Evolutionary conservation across 495 filamentous ascomycete species (phyloP).

Genomic region (Schizothecium vesticola): DNA sequence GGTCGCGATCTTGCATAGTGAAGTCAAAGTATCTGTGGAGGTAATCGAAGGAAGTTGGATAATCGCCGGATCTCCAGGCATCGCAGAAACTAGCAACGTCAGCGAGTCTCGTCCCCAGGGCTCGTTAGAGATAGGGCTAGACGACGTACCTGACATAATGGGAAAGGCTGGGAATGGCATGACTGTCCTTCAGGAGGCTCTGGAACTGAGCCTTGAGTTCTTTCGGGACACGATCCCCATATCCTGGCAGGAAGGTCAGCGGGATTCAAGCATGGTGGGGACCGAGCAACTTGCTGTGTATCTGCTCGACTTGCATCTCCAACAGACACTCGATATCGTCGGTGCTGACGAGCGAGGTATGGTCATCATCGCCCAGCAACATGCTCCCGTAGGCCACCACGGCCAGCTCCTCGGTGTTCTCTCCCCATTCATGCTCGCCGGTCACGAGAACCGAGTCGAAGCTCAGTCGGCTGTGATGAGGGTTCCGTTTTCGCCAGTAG

Average conservation of each 20-base stretch:
- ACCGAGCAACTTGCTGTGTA: slow-evolving; percentile 61
- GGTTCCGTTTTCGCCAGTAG: slow-evolving; percentile 65
- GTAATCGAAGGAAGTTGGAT: slow-evolving; percentile 80
- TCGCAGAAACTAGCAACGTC: slow-evolving; percentile 64
- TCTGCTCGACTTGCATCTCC: slow-evolving; percentile 79
- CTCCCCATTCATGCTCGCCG: slow-evolving; percentile 42
- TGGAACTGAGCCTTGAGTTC: slow-evolving; percentile 60
- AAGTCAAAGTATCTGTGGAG: slow-evolving; percentile 97
- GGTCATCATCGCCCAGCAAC: slow-evolving; percentile 46
- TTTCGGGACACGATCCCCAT: slow-evolving; percentile 64
- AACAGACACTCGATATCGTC: slow-evolving; percentile 80
- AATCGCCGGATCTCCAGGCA: slow-evolving; percentile 86
- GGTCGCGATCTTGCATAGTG: slow-evolving; percentile 81
- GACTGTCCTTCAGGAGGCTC: slow-evolving; percentile 58
- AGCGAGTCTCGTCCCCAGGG: slow-evolving; percentile 15
- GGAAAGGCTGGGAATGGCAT: slow-evolving; percentile 62
- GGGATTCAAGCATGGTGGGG: neutral
- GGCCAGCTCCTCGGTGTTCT: slow-evolving; percentile 37
- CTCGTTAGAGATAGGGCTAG: slow-evolving; percentile 4
- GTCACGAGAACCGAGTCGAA: slow-evolving; percentile 61
- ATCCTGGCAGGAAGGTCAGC: slow-evolving; percentile 16
- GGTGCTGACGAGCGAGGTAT: slow-evolving; percentile 51
- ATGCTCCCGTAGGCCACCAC: slow-evolving; percentile 56
- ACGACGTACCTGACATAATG: slow-evolving; percentile 68
- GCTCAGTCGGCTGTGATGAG: slow-evolving; percentile 53